These are phyloP conservation scores for Apostasia shenzhenica DNA, from an alignment of 106 monocot species.

Conservation along the genomic window DNA sequence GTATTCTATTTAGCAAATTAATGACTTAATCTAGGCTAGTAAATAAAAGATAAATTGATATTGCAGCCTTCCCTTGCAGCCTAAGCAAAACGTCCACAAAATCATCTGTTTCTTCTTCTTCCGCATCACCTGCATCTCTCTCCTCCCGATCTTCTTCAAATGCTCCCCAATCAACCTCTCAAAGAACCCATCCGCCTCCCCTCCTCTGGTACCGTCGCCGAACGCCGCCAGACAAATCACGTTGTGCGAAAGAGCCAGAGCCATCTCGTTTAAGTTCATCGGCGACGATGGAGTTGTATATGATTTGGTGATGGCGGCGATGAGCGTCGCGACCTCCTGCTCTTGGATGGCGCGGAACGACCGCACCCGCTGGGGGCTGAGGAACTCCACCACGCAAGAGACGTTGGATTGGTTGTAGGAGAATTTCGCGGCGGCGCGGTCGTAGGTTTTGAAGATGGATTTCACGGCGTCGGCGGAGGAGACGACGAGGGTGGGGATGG, in stretches of 20 bases:
- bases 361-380: constrained; percentile 9
- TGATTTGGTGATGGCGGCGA: not conserved
- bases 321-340: constrained; percentile 13
- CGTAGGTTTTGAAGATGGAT: constrained; percentile 19
- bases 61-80: not conserved
- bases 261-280: constrained; percentile 26
- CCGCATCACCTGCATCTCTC: too few relatives aligned
- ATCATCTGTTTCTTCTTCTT: not conserved
- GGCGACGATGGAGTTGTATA: not conserved
- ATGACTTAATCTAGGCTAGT: too few relatives aligned
- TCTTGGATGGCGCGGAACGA: constrained; percentile 8
- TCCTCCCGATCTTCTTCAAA: not conserved
- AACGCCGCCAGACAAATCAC: constrained; percentile 11
- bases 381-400: constrained; percentile 10
- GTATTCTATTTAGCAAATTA: too few relatives aligned
- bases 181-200: not conserved
- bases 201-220: constrained; percentile 8
- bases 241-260: constrained; percentile 7
- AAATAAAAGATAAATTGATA: too few relatives aligned
- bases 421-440: not conserved
- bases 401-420: constrained; percentile 12
- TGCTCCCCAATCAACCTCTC: constrained; percentile 6
- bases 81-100: constrained; percentile 9
- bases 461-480: constrained; percentile 10
- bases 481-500: constrained; percentile 12